phyloP scores from a whole-genome alignment of 495 filamentous ascomycete species.

The Talaromyces stipitatus region DNA sequence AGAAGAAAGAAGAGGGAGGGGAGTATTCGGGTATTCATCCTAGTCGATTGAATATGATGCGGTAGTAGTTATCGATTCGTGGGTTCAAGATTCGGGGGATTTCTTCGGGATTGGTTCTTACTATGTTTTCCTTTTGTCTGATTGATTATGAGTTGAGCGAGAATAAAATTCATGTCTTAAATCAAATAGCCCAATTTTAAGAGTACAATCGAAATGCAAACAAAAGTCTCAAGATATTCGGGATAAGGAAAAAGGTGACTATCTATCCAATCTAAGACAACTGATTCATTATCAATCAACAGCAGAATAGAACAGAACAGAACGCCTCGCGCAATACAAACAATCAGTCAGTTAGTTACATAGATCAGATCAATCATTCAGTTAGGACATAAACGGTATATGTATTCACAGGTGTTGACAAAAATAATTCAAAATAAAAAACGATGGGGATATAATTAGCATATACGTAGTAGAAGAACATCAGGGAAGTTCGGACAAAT shows the following conservation, averaged over 20 bases:
- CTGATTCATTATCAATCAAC: neutral
- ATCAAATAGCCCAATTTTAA: too few relatives aligned
- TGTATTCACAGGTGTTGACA: neutral
- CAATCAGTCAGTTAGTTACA: neutral
- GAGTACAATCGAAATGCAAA: neutral
- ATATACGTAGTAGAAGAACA: neutral
- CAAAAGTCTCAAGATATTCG: neutral
- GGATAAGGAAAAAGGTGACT: neutral
- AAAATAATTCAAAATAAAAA: neutral
- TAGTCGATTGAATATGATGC: slow-evolving; percentile 46
- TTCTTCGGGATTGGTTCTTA: neutral
- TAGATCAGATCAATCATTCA: too few relatives aligned
- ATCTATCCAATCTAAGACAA: neutral
- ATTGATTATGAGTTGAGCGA: neutral
- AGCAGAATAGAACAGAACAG: neutral
- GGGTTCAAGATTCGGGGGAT: neutral
- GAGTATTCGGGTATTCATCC: slow-evolving; percentile 48
- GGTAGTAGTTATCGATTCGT: slow-evolving; percentile 4
- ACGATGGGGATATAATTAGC: slow-evolving; percentile 4
- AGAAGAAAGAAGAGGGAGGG: slow-evolving; percentile 20
- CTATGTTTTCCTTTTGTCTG: neutral
- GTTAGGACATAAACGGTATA: neutral
- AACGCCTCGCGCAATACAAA: neutral
- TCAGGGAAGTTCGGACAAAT: neutral
- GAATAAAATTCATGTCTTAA: neutral